Conservation (phyloP, 1,284 basidiomycete species). For the Meira miltonrushii region DNA sequence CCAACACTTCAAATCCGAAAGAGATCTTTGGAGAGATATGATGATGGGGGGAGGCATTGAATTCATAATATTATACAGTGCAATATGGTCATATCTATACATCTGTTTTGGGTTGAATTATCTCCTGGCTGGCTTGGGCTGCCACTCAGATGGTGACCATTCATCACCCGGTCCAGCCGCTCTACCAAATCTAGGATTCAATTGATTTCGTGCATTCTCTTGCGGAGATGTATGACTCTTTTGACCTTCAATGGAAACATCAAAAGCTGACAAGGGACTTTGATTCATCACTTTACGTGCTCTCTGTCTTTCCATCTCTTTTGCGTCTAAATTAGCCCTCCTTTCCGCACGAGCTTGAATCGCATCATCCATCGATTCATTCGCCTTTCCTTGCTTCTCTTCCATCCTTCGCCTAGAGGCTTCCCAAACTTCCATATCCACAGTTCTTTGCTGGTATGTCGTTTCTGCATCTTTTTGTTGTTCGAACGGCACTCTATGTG, state of each 20-base stretch:
- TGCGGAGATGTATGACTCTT: neutral
- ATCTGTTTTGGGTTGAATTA: too few species aligned
- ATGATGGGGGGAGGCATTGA: too few species aligned
- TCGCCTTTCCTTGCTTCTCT: constrained; percentile 4
- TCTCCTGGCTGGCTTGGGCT: constrained; percentile 1
- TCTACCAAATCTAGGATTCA: constrained; percentile 8
- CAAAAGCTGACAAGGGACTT: constrained; percentile 5
- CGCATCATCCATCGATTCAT: constrained; percentile 13
- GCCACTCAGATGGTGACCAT: neutral
- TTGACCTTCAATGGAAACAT: constrained; percentile 6
- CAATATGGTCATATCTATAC: too few species aligned
- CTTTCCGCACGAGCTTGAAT: constrained; percentile 7
- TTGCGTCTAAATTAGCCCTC: constrained; percentile 1
- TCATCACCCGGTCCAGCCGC: constrained; percentile 1
- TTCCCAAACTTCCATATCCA: constrained; percentile 11
- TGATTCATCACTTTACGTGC: constrained; percentile 5
- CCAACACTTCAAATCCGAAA: too few species aligned
- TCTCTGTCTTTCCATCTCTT: constrained; percentile 4
- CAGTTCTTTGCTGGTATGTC: neutral
- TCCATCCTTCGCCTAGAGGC: constrained; percentile 5
- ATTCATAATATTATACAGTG: too few species aligned
- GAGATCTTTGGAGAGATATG: too few species aligned
- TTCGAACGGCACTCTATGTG: neutral
- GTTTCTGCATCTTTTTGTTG: neutral
- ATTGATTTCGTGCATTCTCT: neutral